Base-by-base conservation (phyloP, 2,329 filamentous ascomycete genomes). In the Alternaria gaisen region DNA sequence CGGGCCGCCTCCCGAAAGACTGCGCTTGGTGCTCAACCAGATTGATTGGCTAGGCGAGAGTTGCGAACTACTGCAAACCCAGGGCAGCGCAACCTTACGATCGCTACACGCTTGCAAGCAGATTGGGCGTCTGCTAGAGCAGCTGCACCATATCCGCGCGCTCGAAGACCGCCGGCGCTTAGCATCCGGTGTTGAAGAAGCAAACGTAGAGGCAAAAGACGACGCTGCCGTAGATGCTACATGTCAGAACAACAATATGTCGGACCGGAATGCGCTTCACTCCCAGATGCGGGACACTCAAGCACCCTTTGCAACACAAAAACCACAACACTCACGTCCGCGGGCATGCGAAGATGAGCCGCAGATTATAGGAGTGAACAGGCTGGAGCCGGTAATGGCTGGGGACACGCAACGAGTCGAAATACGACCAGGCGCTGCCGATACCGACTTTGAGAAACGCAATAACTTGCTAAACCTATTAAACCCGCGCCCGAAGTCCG, bases 211-310 rank as follows among this genome's bases (percentile, higher is more conserved):
- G 20, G 54, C 44, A 36, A 44, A 24, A 22, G 40, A 62, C 40
- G 61, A 66, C 47, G 51, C 44, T 24, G 69, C 68, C 63, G 46
- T 63, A 24, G 32, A 42, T 14, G 16, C 28, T n/a, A 41, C 40
- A 36, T 47, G 51, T 28, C 34, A 11, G 32, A 36, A n/a, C 30
- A 34, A 11, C 54, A 56, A 18, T 30, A 20, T 12, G 56, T 22
- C 32, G 9, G 18, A 34, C 18, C 42, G 53, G 22, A 34, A 22
- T 7, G 52, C 58, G 10, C 57, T 54, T 9, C 54, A 63, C 38
- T 71, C 69, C 9, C 72, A 75, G 41, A 24, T 22, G 14, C 58
- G 61, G 9, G 46, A 68, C 43, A 72, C 73, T 0, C 74, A 76
- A 38, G 22, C 61, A 30, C 56, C 67, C 0, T 73, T 68, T 48